phyloP scores from a whole-genome alignment of 2,329 filamentous ascomycete genomes.

The Hortaea sp. region DNA sequence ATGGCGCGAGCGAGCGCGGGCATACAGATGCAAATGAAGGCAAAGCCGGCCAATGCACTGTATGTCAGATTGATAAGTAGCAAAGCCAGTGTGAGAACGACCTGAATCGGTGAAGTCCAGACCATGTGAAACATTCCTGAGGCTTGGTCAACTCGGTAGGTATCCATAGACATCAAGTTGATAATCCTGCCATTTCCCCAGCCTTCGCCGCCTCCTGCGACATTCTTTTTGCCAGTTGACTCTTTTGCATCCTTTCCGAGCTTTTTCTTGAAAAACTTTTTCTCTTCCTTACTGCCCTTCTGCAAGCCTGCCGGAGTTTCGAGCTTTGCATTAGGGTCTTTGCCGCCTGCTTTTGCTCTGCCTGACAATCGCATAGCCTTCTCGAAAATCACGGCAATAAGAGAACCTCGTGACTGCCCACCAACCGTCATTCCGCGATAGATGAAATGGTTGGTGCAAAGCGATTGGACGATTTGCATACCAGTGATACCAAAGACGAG shows the following conservation, averaged over 20 bases:
- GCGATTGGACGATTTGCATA: conserved; percentile 76
- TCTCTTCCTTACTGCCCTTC: conserved; percentile 41
- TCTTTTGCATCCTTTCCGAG: conserved; percentile 34
- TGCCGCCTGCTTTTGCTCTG: conserved; percentile 74
- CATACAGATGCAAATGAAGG: conserved; percentile 65
- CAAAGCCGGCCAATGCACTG: conserved; percentile 81
- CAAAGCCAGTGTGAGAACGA: conserved; percentile 67
- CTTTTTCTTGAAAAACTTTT: conserved; percentile 41
- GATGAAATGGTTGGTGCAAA: conserved; percentile 82
- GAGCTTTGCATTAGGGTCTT: conserved; percentile 22
- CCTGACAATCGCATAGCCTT: conserved; percentile 86
- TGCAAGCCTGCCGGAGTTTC: conserved; percentile 34
- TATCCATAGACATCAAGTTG: conserved; percentile 91
- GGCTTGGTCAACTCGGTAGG: conserved; percentile 82
- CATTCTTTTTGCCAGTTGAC: conserved; percentile 36
- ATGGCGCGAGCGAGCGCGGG: conserved; percentile 71
- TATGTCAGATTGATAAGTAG: conserved; percentile 82
- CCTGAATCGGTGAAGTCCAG: conserved; percentile 75
- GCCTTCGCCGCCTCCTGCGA: conserved; percentile 62
- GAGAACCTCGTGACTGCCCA: conserved; percentile 66
- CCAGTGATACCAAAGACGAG: conserved; percentile 72
- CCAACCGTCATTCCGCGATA: conserved; percentile 88
- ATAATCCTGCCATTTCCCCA: conserved; percentile 91
- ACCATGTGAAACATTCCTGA: conserved; percentile 82
- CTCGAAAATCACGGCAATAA: conserved; percentile 82